These are phyloP conservation scores for Pulchroboletus neoregius DNA, from an alignment of 1,284 basidiomycete species.

Conservation along the genomic window DNA sequence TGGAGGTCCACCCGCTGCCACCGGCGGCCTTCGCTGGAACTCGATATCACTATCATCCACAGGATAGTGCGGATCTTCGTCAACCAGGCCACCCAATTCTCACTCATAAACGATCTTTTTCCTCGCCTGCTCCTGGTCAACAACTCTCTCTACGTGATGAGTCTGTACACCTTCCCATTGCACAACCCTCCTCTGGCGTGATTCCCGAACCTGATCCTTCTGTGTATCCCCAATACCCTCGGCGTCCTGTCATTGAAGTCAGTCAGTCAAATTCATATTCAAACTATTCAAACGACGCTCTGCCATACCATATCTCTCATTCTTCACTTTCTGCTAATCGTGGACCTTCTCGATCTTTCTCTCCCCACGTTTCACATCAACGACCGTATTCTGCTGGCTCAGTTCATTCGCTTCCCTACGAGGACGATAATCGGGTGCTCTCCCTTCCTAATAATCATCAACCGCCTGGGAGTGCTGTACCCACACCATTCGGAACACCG, in stretches of 20 bases:
- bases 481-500: slow-evolving; percentile 15
- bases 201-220: slow-evolving; percentile 10
- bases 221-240: slow-evolving; percentile 20
- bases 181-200: slow-evolving; percentile 10
- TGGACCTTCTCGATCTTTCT: slow-evolving; percentile 10
- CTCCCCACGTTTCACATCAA: slow-evolving; percentile 9
- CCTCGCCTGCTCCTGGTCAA: slow-evolving; percentile 12
- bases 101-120: slow-evolving; percentile 20
- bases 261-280: slow-evolving; percentile 21
- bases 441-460: slow-evolving; percentile 12
- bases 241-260: slow-evolving; percentile 7
- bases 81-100: slow-evolving; percentile 9
- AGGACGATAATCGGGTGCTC: slow-evolving; percentile 7
- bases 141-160: slow-evolving; percentile 13
- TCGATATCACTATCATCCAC: slow-evolving; percentile 18
- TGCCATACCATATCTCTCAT: slow-evolving; percentile 12
- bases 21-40: slow-evolving; percentile 24
- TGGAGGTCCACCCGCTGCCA: slow-evolving; percentile 43
- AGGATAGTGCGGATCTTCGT: slow-evolving; percentile 7
- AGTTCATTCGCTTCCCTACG: slow-evolving; percentile 13
- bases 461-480: slow-evolving; percentile 5
- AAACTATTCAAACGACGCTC: slow-evolving; percentile 10
- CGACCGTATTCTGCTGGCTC: slow-evolving; percentile 27
- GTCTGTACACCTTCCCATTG: slow-evolving; percentile 9
- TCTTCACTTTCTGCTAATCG: slow-evolving; percentile 11